phyloP scores from a whole-genome alignment of 495 filamentous ascomycete species.

The Aspergillus cavernicola region DNA sequence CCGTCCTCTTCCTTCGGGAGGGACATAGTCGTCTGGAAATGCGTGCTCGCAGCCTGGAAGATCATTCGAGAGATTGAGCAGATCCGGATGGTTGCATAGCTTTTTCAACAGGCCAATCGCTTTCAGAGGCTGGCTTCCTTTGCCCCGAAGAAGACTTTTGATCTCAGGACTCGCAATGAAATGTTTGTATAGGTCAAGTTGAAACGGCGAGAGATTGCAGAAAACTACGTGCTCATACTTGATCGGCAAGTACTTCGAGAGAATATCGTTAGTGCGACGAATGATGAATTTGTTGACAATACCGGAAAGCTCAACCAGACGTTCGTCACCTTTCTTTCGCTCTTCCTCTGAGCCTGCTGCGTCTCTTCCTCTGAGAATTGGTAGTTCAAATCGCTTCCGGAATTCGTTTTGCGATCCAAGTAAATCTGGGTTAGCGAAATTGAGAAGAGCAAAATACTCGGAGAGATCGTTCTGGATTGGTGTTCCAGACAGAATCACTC shows the following conservation, averaged over 20 bases:
- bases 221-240: conserved; percentile 99
- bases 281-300: conserved; percentile 99
- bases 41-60: conserved; percentile 80
- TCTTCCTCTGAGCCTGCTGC: conserved; percentile 83
- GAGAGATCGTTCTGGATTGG: conserved; percentile 98
- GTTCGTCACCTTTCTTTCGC: conserved; percentile 77
- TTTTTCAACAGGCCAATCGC: conserved; percentile 97
- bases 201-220: conserved; percentile 91
- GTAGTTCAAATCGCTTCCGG: conserved; percentile 89
- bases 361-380: conserved; percentile 89
- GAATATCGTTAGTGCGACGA: conserved; percentile 92
- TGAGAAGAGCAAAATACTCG: conserved; percentile 94
- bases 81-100: conserved; percentile 96
- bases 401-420: conserved; percentile 89
- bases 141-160: conserved; percentile 84
- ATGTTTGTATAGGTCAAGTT: conserved; percentile 89
- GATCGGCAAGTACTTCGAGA: conserved; percentile 96
- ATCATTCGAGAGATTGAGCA: conserved; percentile 79
- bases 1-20: conserved; percentile 79
- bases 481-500: conserved; percentile 95
- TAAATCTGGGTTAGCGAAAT: conserved; percentile 93
- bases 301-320: conserved; percentile 71
- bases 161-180: conserved; percentile 97
- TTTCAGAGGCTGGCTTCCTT: conserved; percentile 93
- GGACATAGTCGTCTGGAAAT: conserved; percentile 85